Evolutionary conservation across 352 stramenopile genomes (phyloP).

Genomic region (Globisporangium recalcitrans): DNA sequence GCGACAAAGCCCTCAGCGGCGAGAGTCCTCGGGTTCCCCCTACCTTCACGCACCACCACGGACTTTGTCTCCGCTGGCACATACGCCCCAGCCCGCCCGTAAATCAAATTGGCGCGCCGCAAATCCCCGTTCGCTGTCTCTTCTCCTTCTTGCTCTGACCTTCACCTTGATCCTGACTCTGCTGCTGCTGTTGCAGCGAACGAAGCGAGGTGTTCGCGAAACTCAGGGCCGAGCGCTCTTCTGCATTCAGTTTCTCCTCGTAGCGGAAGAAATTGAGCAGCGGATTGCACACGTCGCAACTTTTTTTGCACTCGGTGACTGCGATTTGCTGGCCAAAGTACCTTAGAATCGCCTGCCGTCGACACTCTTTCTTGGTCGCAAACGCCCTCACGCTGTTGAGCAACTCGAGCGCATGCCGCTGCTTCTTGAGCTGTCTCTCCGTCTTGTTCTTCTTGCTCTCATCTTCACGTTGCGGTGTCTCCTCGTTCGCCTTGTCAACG

Average conservation of each 20-base stretch:
- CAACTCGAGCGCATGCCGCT: conserved; percentile 26
- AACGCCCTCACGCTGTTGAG: conserved; percentile 38
- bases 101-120: conserved; percentile 39
- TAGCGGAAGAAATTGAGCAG: conserved; percentile 49
- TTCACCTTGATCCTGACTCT: background rate
- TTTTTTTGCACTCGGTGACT: conserved; percentile 36
- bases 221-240: conserved; percentile 12
- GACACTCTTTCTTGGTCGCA: conserved; percentile 42
- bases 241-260: conserved; percentile 25
- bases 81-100: conserved; percentile 40
- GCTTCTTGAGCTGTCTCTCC: conserved; percentile 5
- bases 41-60: conserved; percentile 28
- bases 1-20: conserved; percentile 47
- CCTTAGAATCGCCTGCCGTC: conserved; percentile 44
- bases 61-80: conserved; percentile 41
- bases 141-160: conserved; percentile 2
- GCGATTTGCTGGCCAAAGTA: conserved; percentile 53
- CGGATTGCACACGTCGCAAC: conserved; percentile 58
- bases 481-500: conserved; percentile 25
- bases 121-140: conserved; percentile 30
- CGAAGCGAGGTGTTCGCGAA: conserved; percentile 14
- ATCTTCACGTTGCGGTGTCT: too few species aligned
- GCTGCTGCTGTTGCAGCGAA: background rate
- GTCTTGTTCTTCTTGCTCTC: background rate
- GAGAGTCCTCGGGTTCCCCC: conserved; percentile 17